Base-by-base conservation (phyloP, 2,329 filamentous ascomycete species). In the Hirsutella minnesotensis region DNA sequence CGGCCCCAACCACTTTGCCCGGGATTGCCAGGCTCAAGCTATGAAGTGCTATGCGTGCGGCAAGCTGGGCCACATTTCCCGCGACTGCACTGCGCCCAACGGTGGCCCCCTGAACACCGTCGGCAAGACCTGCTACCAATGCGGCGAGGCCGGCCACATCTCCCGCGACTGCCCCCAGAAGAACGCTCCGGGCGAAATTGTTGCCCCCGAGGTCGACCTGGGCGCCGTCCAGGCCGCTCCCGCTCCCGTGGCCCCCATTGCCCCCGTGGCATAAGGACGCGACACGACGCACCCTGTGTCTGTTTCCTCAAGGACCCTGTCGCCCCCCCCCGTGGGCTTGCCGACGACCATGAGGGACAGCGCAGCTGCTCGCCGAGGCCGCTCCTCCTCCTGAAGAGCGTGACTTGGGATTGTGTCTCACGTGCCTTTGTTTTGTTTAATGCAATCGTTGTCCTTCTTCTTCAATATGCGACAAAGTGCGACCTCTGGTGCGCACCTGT, bases 1-100 rank as follows among this genome's bases (percentile, higher is more conserved):
- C 53, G 79, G 90, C 29, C 92, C 92, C 46, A 98, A 98, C 75
- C 92, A 98, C 70, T 98, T 94, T 61, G 92, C 92, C 51, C 85
- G 92, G 51, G 92, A 98, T 60, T 98, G 92, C 75, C 92, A 96
- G 73, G 89, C 92, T 53, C 88, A 95, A 67, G 86, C 88, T 49
- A 94, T 95, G 87, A 95, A 95, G 72, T 95, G 89, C 75, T 95
- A 95, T 59, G 89, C 89, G 52, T 95, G 89, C 62, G 89, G 89
- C 62, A 95, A 95, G 72, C 79, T 94, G 53, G 87, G 87, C 41
- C 88, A 95, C 69, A 95, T 95, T 65, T 94, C 86, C 10, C 72
- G 75, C 56, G 92, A 98, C 67, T 98, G 92, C 75, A 95, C 89
- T 38, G 87, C 90, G 48, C 90, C 92, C 50, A 96, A 96, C 64